Percentiles rank a stretch among this genome's conserved stretches.
Evolutionary conservation across 2,329 filamentous ascomycete genomes (phyloP).

Genomic region (Aspergillus piperis): DNA sequence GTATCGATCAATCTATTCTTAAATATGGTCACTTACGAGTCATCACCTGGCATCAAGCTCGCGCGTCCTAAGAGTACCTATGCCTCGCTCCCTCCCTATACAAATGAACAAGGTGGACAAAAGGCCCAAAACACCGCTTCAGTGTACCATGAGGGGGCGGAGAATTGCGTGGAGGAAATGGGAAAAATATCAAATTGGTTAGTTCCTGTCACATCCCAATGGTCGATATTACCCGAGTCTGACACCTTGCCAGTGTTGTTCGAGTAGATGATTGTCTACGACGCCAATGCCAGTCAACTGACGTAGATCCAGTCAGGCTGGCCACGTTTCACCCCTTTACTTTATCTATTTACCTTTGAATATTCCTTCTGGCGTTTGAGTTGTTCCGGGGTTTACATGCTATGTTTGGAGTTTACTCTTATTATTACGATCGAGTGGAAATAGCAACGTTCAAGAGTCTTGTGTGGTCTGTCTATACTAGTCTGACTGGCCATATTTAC

Average conservation of each 20-base stretch:
- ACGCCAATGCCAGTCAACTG: background rate
- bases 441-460: background rate
- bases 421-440: background rate
- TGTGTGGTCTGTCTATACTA: background rate
- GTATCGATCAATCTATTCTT: background rate
- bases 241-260: background rate
- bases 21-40: background rate
- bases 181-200: conserved; percentile 27
- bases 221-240: no score
- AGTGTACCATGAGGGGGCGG: conserved; percentile 15
- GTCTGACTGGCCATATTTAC: no score
- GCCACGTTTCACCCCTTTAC: background rate
- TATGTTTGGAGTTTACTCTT: background rate
- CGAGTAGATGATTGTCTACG: background rate
- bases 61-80: background rate
- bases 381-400: background rate
- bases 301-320: background rate
- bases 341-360: background rate
- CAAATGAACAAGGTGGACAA: background rate
- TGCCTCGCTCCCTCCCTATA: background rate
- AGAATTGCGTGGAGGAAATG: conserved; percentile 40
- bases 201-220: background rate
- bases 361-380: background rate
- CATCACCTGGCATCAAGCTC: background rate
- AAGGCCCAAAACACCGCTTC: background rate